Conservation (phyloP, 805 yeast species). For the Kodamaea kakaduensis region DNA sequence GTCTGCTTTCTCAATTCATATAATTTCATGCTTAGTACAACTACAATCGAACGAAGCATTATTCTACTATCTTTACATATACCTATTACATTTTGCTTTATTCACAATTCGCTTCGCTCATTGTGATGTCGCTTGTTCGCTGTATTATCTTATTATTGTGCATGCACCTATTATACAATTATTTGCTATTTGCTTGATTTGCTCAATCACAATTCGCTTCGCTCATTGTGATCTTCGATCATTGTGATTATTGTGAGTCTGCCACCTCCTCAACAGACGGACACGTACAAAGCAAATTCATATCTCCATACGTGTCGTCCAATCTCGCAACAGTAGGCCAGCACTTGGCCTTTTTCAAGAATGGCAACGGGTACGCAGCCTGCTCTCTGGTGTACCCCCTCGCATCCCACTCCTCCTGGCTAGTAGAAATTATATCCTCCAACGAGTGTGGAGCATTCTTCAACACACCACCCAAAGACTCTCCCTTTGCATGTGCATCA, state of each 20-base stretch:
- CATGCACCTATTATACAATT: too few species aligned
- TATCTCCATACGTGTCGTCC: constrained; percentile 93
- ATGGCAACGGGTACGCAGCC: constrained; percentile 90
- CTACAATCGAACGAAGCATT: too few species aligned
- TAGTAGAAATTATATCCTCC: constrained; percentile 63
- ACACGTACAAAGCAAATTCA: constrained; percentile 90
- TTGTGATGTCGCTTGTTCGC: too few species aligned
- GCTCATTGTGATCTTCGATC: too few species aligned
- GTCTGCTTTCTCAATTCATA: too few species aligned
- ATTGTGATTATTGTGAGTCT: constrained; percentile 12
- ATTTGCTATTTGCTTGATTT: too few species aligned
- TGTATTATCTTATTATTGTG: too few species aligned
- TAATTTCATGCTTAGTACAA: too few species aligned
- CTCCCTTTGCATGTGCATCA: constrained; percentile 62
- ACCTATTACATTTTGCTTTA: too few species aligned
- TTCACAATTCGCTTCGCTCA: too few species aligned
- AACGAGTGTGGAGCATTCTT: constrained; percentile 92
- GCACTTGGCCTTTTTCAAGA: constrained; percentile 68
- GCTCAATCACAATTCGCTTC: too few species aligned
- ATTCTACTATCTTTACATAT: too few species aligned
- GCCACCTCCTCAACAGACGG: constrained; percentile 78
- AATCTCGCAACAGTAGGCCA: constrained; percentile 96
- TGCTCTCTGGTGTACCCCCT: constrained; percentile 90
- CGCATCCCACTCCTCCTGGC: constrained; percentile 65
- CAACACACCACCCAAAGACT: constrained; percentile 63